Conservation (phyloP, 75 land plant genomes). For the Pinus albicaulis region DNA sequence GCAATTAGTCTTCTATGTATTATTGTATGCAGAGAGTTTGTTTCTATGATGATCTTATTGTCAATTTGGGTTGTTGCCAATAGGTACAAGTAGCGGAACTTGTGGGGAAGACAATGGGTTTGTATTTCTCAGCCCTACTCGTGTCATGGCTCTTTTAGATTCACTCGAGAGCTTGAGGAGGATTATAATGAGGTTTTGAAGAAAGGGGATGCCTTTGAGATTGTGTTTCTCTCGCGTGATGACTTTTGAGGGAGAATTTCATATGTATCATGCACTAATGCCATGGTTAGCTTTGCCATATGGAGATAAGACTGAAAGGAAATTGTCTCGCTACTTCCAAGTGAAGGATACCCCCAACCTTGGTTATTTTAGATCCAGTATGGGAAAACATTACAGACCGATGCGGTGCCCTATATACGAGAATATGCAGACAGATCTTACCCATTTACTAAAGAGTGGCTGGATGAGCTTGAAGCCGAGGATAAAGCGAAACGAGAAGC, state of each 20-base stretch:
- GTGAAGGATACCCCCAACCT: slow-evolving; percentile 34
- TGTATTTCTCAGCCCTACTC: slow-evolving; percentile 41
- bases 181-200: slow-evolving; percentile 43
- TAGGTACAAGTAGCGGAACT: slow-evolving; percentile 63
- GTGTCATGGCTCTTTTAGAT: slow-evolving; percentile 22
- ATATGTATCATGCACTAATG: slow-evolving; percentile 27
- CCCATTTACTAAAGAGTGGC: slow-evolving; percentile 57
- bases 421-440: slow-evolving; percentile 42
- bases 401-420: slow-evolving; percentile 37
- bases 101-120: slow-evolving; percentile 50
- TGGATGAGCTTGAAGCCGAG: slow-evolving; percentile 38
- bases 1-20: too few species aligned
- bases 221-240: slow-evolving; percentile 44
- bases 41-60: too few species aligned
- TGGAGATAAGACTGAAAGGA: slow-evolving; percentile 27
- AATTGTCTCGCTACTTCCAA: slow-evolving; percentile 46
- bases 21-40: too few species aligned
- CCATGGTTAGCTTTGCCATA: slow-evolving; percentile 68
- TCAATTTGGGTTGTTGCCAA: too few species aligned
- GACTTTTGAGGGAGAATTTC: slow-evolving; percentile 30
- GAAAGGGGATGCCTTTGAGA: slow-evolving; percentile 56
- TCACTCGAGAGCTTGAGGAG: slow-evolving; percentile 29
- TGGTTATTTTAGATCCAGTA: slow-evolving; percentile 54
- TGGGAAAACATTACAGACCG: slow-evolving; percentile 55
- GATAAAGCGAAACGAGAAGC: background rate